These are phyloP conservation scores for Dipteronia sinensis DNA, from an alignment of 345 rosid genomes.

Conservation along the genomic window DNA sequence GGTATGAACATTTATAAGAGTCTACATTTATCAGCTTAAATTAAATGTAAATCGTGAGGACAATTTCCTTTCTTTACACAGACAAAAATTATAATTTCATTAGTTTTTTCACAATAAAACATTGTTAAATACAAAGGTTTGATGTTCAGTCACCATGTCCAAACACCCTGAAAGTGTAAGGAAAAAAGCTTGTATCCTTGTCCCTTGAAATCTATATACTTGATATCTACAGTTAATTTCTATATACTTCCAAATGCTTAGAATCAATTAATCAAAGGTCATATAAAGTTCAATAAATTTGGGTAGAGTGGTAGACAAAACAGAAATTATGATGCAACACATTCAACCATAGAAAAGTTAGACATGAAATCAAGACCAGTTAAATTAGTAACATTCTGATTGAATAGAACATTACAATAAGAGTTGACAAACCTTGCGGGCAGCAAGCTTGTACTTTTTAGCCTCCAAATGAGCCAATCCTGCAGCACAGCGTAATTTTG, in stretches of 20 bases:
- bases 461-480: slow-evolving; percentile 91
- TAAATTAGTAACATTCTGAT: background rate
- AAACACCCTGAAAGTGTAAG: too few species aligned
- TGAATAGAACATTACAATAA: background rate
- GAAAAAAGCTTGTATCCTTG: too few species aligned
- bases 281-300: background rate
- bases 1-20: background rate
- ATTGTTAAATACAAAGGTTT: too few species aligned
- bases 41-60: background rate
- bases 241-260: background rate
- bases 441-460: slow-evolving; percentile 95
- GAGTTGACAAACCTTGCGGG: slow-evolving; percentile 74
- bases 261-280: too few species aligned
- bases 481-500: slow-evolving; percentile 88
- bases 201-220: too few species aligned
- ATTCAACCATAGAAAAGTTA: background rate
- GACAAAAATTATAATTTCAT: background rate
- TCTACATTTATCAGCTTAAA: background rate
- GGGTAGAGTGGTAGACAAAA: background rate
- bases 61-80: background rate
- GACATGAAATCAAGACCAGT: background rate
- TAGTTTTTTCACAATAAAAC: background rate
- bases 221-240: too few species aligned
- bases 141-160: background rate
- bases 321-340: background rate